These are phyloP conservation scores for Globisporangium nagaii DNA, from an alignment of 352 stramenopile species.

Conservation along the genomic window DNA sequence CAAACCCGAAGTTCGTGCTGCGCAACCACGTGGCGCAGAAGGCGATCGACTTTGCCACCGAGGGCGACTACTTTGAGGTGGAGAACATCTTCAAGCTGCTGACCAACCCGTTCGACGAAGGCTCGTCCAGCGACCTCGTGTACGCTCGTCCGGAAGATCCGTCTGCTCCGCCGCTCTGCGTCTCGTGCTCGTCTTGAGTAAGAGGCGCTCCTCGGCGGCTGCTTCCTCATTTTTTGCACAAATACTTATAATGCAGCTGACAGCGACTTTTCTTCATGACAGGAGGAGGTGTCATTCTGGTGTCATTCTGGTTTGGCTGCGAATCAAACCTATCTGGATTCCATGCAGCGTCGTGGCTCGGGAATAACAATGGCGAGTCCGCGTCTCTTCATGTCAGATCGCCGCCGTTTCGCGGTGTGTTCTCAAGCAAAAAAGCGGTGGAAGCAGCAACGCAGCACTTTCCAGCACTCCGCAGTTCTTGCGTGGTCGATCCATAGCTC, in stretches of 20 bases:
- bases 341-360: background rate
- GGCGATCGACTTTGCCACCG: constrained; percentile 75
- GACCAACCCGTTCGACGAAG: constrained; percentile 63
- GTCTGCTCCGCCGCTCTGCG: constrained; percentile 44
- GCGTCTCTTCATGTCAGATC: background rate
- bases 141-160: constrained; percentile 53
- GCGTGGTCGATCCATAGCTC: too few species aligned
- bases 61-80: constrained; percentile 60
- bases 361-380: background rate
- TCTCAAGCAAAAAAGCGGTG: too few species aligned
- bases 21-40: constrained; percentile 88
- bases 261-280: background rate
- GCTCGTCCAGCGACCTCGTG: constrained; percentile 26
- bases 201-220: too few species aligned
- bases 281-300: background rate
- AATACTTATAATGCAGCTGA: background rate
- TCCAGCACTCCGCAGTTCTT: too few species aligned
- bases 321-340: background rate
- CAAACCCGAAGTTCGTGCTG: constrained; percentile 83
- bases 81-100: constrained; percentile 69
- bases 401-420: background rate
- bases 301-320: background rate
- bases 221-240: background rate
- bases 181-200: constrained; percentile 78
- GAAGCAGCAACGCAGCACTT: too few species aligned